Conservation (phyloP, 1,139 yeast species). For the Yamadazyma oceani region DNA sequence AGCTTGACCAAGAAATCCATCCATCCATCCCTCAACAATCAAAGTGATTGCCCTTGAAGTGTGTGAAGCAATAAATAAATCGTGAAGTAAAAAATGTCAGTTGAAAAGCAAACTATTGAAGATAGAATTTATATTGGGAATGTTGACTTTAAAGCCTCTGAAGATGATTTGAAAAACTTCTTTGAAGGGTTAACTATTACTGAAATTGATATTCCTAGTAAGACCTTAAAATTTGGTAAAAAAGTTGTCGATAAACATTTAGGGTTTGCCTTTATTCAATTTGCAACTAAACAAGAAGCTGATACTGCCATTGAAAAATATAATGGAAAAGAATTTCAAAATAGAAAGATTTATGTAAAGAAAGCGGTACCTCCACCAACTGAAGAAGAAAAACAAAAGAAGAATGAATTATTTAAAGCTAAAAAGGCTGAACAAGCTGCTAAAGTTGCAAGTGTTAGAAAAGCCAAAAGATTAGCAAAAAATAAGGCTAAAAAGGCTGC, state of each 20-base stretch:
- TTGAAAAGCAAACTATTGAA: constrained; percentile 35
- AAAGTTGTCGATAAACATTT: constrained; percentile 38
- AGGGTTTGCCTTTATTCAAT: constrained; percentile 58
- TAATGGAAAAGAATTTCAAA: constrained; percentile 46
- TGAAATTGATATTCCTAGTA: constrained; percentile 44
- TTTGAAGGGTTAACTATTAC: constrained; percentile 38
- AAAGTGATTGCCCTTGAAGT: too few relatives aligned
- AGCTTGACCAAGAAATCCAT: neutral
- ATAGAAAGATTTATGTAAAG: constrained; percentile 49
- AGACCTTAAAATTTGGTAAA: constrained; percentile 32
- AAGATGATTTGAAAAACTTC: constrained; percentile 48
- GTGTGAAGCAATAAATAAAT: constrained; percentile 3
- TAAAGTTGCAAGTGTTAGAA: constrained; percentile 20
- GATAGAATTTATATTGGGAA: constrained; percentile 54
- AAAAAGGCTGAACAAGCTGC: constrained; percentile 29
- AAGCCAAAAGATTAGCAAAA: constrained; percentile 16
- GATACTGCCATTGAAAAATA: constrained; percentile 45
- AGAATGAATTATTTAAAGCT: constrained; percentile 37
- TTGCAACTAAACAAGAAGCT: constrained; percentile 48
- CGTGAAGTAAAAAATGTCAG: too few relatives aligned
- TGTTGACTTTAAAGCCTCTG: constrained; percentile 52
- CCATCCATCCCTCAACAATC: too few relatives aligned
- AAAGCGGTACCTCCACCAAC: constrained; percentile 56
- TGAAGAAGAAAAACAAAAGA: constrained; percentile 44
- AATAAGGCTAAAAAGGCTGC: constrained; percentile 17